Evolutionary conservation across 129 eudicot genomes (phyloP), one percentile per base, ranked within the genome.

Genomic region (Dittrichia graveolens): DNA sequence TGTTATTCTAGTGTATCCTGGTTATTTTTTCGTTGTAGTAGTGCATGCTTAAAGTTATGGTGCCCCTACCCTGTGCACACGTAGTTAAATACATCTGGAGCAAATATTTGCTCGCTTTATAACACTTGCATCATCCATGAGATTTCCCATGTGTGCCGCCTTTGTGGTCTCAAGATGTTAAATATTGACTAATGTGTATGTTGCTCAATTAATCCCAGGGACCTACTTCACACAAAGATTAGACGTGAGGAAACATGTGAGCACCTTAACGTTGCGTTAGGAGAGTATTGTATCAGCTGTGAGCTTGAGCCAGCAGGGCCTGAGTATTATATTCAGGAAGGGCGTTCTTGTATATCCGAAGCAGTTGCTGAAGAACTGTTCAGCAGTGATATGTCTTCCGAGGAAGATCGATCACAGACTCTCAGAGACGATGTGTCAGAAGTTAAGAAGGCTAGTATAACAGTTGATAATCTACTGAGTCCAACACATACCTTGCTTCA

Each of bases 231-330:
- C 71, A 92, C 87, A 8, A 80, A 81, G 67, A 73, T 67, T 44
- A 77, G 95, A 77, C 86, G 84, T 37, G 85, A 86, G 16, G 89
- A 81, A 47, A 83, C 91, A 14, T 81, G 91, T 56, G 83, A 87
- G 37, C 89, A 82, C 75, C 80, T 92, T 12, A 72, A 77, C n/a
- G 59, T 7, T 12, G 76, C 82, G 62, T 75, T 92, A 53, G 98
- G 96, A 14, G 91, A 83, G 66, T 83, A 80, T 48, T 92, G 96
- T 61, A 81, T 92, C 68, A 89, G 94, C 71, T 92, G 96, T 78
- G 97, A 92, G 78, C 88, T 92, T 79, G 81, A 85, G 62, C 69
- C 83, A 72, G 96, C 98, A 4, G 96, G 96, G 11, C 82, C 98
- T 0, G 91, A 89, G 50, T 85, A 85, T 61, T 82, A 85, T 24